Base-by-base conservation (phyloP, 768 basidiomycete genomes). In the Serendipita sp. region DNA sequence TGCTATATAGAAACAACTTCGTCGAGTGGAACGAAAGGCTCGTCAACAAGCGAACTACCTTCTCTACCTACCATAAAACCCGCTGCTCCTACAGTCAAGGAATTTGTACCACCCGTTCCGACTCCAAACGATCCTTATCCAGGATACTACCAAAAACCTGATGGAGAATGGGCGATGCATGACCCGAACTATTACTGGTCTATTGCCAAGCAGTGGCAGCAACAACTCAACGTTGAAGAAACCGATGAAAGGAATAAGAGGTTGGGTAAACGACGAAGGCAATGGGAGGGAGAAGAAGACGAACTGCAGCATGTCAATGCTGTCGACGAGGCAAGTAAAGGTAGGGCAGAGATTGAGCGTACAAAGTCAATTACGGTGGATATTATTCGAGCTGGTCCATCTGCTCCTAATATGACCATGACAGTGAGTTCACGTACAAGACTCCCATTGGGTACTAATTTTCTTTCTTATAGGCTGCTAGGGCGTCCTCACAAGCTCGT, bases 71-170 rank as follows among this genome's bases (percentile, higher is more conserved):
- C 34, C 16, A 28, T 60, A 4, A 60, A 60, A 35, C 32, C 56
- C 10, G 56, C 89, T 28, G 89, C 90, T 0, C 89, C 89, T 3
- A 73, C 72, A 13, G 72, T 92, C 10, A 80, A 85, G 3, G 82
- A 81, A 48, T 90, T 85, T 68, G 77, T 80, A 46, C 82, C 85
- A 0, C 90, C 89, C 0, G 83, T 85, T 63, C 90, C 91, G 0
- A 86, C 84, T 3, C 80, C 82, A 2, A 77, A 78, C 5, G 91
- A 92, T 70, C 81, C 82, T 15, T 90, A 91, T 72, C 91, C 91
- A 0, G 91, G 91, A 3, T 93, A 92, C 75, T 92, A 92, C 69
- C 84, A 86, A 64, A 79, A 87, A 18, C 89, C 91, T 0, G 86
- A 88, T 4, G 91, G 91, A 16, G 73, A 79, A 38, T 94, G 90